Base-by-base conservation (phyloP, 129 eudicot genomes). In the Flaveria ramosissima region DNA sequence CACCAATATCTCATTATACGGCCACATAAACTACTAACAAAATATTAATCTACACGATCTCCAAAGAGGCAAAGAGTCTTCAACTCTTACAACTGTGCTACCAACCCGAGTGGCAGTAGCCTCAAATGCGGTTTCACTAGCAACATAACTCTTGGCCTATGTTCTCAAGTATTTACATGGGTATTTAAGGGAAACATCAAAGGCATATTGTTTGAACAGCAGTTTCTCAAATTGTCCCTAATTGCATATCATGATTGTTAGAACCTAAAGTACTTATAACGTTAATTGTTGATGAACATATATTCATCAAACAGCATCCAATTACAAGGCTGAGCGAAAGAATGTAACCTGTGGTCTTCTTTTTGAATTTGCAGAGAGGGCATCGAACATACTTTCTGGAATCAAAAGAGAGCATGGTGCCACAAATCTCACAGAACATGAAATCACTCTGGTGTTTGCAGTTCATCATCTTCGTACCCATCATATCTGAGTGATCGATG, bases 391-490 rank as follows among this genome's bases (percentile, higher is more conserved):
- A 82, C 64, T 85, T 82, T 42, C 67, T 78, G 36, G 86, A 71
- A 36, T 80, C 71, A 32, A 89, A 82, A 2, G 85, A 72, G 15
- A 92, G 83, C 89, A 92, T 79, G 4, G 96, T 85, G 36, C 97
- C 97, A 77, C 96, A 89, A 12, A 89, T 67, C 12, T 89, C 88
- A 73, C 97, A 87, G 82, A 92, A 92, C 92, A 92, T 78, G 85
- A 92, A 92, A 71, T 92, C 96, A 45, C 92, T 85, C 64, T 83
- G 84, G 60, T 77, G 48, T 41, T 3, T 7, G 32, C 17, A 53
- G 43, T 56, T 45, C 4, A 77, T 45, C 4, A 77, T 68, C 67
- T 53, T 39, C 3, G 68, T 21, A 20, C 13, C 53, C 80, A 77
- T 66, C 7, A 52, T 27, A 26, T 2, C 30, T 2, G 3, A 26